A percentile compares a stretch with the other conserved stretches of the same genome.
Conservation (phyloP, 176 grass and related monocot genomes). For the Puya raimondii region DNA sequence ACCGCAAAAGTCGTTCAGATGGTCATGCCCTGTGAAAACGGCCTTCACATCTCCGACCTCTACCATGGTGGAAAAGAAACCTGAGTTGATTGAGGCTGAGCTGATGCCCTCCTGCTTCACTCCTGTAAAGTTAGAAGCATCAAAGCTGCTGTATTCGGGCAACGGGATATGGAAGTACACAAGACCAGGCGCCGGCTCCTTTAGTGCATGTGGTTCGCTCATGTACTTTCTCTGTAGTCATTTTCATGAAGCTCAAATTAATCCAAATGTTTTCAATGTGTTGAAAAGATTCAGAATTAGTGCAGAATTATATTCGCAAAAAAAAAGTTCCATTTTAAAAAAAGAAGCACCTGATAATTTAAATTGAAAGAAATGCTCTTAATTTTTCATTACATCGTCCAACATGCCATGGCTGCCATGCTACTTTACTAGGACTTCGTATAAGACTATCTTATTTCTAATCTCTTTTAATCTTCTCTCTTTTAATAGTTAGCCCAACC, state of each 20-base stretch:
- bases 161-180: constrained; percentile 94
- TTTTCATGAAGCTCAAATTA: neutral
- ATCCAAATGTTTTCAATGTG: neutral
- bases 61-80: constrained; percentile 81
- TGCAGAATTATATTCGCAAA: too few species aligned
- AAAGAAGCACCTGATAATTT: too few species aligned
- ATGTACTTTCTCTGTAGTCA: constrained; percentile 49
- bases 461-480: too few species aligned
- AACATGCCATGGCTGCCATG: too few species aligned
- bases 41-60: constrained; percentile 86
- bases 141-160: constrained; percentile 69
- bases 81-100: constrained; percentile 77
- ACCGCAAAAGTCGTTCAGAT: constrained; percentile 81
- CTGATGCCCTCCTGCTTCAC: constrained; percentile 82
- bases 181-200: constrained; percentile 64
- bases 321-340: too few species aligned
- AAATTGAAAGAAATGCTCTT: too few species aligned
- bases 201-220: constrained; percentile 35
- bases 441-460: too few species aligned
- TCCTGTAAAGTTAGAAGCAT: constrained; percentile 58
- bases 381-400: too few species aligned
- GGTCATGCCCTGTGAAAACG: constrained; percentile 81
- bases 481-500: too few species aligned
- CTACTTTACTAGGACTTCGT: too few species aligned
- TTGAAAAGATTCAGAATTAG: too few species aligned